Conservation (phyloP, 352 stramenopile genomes). For the Pythium monospermum region DNA sequence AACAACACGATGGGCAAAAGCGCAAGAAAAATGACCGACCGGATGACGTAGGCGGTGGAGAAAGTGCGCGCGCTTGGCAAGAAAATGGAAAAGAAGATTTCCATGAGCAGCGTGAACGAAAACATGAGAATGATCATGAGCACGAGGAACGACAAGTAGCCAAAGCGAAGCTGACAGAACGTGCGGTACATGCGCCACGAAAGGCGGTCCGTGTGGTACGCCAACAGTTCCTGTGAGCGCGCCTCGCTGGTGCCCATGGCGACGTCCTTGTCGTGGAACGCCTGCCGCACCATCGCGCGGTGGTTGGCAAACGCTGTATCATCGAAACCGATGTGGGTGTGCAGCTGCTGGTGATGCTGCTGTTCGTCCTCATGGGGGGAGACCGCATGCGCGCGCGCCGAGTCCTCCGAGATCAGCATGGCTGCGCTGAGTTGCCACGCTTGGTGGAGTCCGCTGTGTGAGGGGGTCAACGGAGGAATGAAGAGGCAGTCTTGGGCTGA, state of each 20-base stretch:
- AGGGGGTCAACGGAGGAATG: not conserved
- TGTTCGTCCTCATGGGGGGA: constrained; percentile 4
- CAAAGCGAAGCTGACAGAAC: constrained; percentile 78
- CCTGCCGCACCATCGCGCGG: constrained; percentile 8
- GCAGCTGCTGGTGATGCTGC: not conserved
- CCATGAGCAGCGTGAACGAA: constrained; percentile 85
- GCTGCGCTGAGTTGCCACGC: not conserved
- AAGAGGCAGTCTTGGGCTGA: too few species aligned
- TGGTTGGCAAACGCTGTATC: constrained; percentile 34
- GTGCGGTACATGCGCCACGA: constrained; percentile 72
- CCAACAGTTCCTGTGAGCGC: constrained; percentile 48
- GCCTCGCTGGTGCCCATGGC: constrained; percentile 43
- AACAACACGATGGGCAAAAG: constrained; percentile 75
- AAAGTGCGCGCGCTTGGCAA: constrained; percentile 68
- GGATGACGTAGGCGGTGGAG: constrained; percentile 67
- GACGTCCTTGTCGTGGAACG: constrained; percentile 17
- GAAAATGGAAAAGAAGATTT: constrained; percentile 90
- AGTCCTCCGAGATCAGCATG: constrained; percentile 13
- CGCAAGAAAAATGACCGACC: constrained; percentile 59
- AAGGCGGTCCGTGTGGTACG: constrained; percentile 34
- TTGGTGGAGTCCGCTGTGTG: not conserved
- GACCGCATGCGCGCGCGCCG: constrained; percentile 1
- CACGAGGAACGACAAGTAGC: constrained; percentile 86
- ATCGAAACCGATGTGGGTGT: constrained; percentile 56
- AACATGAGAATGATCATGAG: constrained; percentile 90